Conservation (phyloP, 371 early-diverging fungal species). For the Apophysomyces sp. region DNA sequence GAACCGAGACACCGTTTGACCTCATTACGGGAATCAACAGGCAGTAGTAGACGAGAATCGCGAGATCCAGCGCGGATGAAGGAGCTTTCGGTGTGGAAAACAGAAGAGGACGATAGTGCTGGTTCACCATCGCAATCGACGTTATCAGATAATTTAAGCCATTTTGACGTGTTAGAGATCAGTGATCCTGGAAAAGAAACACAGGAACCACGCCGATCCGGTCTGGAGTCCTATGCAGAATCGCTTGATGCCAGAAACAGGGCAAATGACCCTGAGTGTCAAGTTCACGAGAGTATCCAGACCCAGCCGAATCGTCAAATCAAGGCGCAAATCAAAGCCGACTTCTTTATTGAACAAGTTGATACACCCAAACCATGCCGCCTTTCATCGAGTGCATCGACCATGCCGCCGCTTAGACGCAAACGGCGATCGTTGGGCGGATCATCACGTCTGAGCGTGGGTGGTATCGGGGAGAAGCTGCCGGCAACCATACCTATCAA, state of each 20-base stretch:
- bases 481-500: not conserved
- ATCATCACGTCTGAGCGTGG: not conserved
- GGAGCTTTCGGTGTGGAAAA: not conserved
- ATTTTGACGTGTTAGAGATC: not conserved
- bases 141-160: not conserved
- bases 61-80: not conserved
- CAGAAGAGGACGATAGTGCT: not conserved
- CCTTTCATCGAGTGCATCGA: not conserved
- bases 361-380: slow-evolving; percentile 13
- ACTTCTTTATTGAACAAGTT: slow-evolving; percentile 29
- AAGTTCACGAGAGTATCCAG: not conserved
- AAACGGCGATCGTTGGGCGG: slow-evolving; percentile 16
- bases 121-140: not conserved
- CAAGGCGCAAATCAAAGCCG: slow-evolving; percentile 37
- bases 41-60: not conserved
- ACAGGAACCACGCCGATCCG: not conserved
- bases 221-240: not conserved
- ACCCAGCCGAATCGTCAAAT: slow-evolving; percentile 17
- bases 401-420: slow-evolving; percentile 1
- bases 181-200: not conserved
- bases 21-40: not conserved
- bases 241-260: not conserved
- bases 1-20: slow-evolving; percentile 5
- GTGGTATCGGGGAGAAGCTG: not conserved
- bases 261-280: not conserved